Evolutionary conservation across 345 rosid species (phyloP), one percentile per base, ranked within the genome.

Genomic region (Balakata baccata): DNA sequence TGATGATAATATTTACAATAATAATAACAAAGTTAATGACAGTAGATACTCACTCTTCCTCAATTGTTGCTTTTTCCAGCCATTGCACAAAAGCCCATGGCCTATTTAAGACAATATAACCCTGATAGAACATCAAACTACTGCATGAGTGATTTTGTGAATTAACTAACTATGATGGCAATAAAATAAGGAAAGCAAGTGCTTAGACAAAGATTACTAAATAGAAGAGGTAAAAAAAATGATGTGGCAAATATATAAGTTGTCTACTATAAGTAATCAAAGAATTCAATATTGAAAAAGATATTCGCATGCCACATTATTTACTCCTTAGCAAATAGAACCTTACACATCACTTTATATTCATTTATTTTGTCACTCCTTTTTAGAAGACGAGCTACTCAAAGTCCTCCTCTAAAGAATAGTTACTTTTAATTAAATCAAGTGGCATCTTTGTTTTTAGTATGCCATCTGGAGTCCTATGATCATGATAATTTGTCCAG

Each of bases 21-120:
- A 38, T 14, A 41, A 18, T 10, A 38, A 63, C 3, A 64, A 45
- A 66, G 37, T 23, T 12, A 66, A 39, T 11, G 68, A 41, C 65
- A 65, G 51, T 51, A 60, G 49, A 47, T 53, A 70, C 96, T 86
- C 86, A 95, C 99, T 95, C 96, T 87, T 92, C 98, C 79, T 86
- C 84, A 43, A 95, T 92, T 59, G 86, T 86, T 68, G 98, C 91
- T 78, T 87, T 95, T 77, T 88, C 93, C 81, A 95, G 88, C 98
- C 98, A 92, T 66, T 92, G 99, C 68, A 89, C 97, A 69, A 95
- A 95, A 3, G 99, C 99, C 96, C 98, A 95, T 23, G 99, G 99
- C 80, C 99, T 88, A 79, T 95, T 92, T 70, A 92, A 84, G 74
- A 95, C 99, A 72, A 92, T 86, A 79, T 95, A 92, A 46, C 98